Evolutionary conservation across 345 rosid genomes (phyloP), one percentile per base, ranked within the genome.

Genomic region (Melastoma malabathricum): DNA sequence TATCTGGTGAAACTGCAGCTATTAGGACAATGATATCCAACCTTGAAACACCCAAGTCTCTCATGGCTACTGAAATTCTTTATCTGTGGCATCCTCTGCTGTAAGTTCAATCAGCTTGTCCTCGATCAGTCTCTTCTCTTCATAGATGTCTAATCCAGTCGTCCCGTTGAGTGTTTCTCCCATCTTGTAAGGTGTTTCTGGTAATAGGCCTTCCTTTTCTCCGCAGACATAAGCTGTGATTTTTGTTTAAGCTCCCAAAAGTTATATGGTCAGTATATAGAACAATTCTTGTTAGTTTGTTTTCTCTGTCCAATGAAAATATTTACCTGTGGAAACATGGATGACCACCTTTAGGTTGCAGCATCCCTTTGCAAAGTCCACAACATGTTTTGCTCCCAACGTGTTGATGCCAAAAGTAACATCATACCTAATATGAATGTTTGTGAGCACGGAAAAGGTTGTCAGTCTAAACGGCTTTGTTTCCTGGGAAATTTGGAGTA

Each of bases 241-340:
- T 16, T 44, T 6, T 2, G 25, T 17, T 27, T 34, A 18, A 6
- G 18, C 13, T 9, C 15, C 14, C 5, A 44, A 34, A 34, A 34
- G 12, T 22, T 22, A 34, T 10, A 34, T 34, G 12, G 0, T 34
- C 12, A 34, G 9, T 34, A 34, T 8, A 34, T 34, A 34, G 41
- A 34, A 34, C 41, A 7, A 34, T 5, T 34, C 10, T 6, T 9
- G 41, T 2, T 12, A 34, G 12, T 22, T 13, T 13, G 6, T 51
- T 29, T 2, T 10, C 39, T 1, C n/a, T n/a, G 13, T 12, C 15
- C 6, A 4, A 25, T 17, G 43, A 19, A 13, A 8, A 51, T n/a
- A n/a, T 66, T 44, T 31, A 88, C 90, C 94, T 3, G 88, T 88
- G 45, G 97, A 82, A 6, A 76, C 70, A 38, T 84, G 85, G 53